Percentiles rank a stretch among this genome's conserved stretches.
These are phyloP conservation scores for Trypanosoma avium DNA, from an alignment of 208 protist species.

Conservation along the genomic window DNA sequence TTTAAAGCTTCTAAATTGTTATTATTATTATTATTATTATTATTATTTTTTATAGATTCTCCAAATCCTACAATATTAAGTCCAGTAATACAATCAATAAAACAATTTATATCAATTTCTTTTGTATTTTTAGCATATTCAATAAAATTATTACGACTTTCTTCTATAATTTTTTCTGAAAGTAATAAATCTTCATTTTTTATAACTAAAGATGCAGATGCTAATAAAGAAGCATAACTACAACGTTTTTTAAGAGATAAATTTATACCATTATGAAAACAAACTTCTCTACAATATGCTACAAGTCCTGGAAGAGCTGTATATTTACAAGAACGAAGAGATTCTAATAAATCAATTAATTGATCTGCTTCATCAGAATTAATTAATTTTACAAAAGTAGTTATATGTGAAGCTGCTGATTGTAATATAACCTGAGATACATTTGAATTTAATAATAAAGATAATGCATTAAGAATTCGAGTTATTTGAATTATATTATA, in stretches of 20 bases:
- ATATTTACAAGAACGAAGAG: constrained; percentile 33
- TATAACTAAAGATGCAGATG: constrained; percentile 28
- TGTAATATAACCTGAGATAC: constrained; percentile 52
- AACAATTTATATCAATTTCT: constrained; percentile 18
- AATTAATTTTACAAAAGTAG: neutral
- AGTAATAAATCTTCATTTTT: constrained; percentile 1
- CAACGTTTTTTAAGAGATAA: constrained; percentile 9
- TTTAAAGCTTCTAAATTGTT: neutral
- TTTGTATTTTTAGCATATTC: constrained; percentile 9
- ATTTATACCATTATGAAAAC: neutral
- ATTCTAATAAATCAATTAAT: constrained; percentile 16
- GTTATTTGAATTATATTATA: constrained; percentile 27
- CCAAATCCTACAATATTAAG: constrained; percentile 28
- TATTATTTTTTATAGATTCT: neutral
- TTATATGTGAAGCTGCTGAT: constrained; percentile 35
- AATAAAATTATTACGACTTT: constrained; percentile 21
- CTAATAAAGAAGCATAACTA: constrained; percentile 28
- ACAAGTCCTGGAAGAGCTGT: constrained; percentile 27
- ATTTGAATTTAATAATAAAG: constrained; percentile 33
- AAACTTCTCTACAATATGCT: constrained; percentile 15
- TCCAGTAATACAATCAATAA: constrained; percentile 30
- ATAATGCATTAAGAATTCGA: constrained; percentile 40
- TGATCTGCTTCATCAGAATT: neutral
- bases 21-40: neutral
- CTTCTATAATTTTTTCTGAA: constrained; percentile 1